A percentile compares a stretch with the other conserved stretches of the same genome.
Conservation (phyloP, 768 basidiomycete species). For the Hygrophoropsis aurantiaca region DNA sequence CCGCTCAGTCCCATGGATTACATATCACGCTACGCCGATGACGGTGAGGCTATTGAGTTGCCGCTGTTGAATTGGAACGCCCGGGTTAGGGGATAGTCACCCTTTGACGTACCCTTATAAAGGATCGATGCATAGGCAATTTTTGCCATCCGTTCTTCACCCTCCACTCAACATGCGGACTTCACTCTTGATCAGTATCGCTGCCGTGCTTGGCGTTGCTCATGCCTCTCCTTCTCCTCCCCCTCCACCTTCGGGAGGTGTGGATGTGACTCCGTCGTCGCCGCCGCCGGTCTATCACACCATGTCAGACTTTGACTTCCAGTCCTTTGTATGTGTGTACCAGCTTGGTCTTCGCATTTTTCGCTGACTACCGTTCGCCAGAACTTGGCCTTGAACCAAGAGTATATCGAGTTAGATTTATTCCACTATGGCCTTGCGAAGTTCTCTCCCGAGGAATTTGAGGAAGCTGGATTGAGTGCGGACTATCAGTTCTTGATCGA, state of each 20-base stretch:
- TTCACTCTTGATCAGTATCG: too few relatives aligned
- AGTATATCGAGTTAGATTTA: constrained; percentile 60
- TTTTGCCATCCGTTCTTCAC: too few relatives aligned
- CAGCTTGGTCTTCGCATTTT: background rate
- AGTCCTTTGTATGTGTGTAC: constrained; percentile 39
- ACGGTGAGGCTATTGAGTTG: too few relatives aligned
- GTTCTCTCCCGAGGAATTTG: constrained; percentile 58
- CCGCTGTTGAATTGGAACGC: too few relatives aligned
- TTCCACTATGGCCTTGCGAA: constrained; percentile 55
- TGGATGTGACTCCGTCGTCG: constrained; percentile 17
- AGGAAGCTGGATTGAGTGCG: constrained; percentile 48
- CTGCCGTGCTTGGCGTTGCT: too few relatives aligned
- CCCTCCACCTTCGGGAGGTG: constrained; percentile 19
- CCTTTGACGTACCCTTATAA: too few relatives aligned
- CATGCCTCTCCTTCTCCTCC: background rate
- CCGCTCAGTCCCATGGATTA: too few relatives aligned
- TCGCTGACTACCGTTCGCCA: constrained; percentile 11
- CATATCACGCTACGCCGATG: too few relatives aligned
- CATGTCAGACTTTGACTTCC: constrained; percentile 47
- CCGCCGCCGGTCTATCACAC: constrained; percentile 33
- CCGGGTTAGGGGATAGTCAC: too few relatives aligned
- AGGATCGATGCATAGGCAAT: too few relatives aligned
- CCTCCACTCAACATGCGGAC: too few relatives aligned
- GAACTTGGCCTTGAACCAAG: constrained; percentile 62
- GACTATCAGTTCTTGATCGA: constrained; percentile 56